Conservation (phyloP, 306 rosid genomes). For the Lotus japonicus region DNA sequence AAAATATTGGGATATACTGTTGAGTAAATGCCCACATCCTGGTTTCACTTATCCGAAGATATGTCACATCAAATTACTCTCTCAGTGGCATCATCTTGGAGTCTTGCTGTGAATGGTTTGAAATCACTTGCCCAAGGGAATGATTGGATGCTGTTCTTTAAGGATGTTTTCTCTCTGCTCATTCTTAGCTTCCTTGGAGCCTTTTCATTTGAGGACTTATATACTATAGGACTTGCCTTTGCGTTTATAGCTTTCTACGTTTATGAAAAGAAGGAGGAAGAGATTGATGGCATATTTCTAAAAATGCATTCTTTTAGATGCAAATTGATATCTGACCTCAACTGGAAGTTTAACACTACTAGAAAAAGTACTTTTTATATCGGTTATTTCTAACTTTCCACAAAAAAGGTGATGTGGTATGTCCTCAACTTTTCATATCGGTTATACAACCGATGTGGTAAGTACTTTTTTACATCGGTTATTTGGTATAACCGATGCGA, state of each 20-base stretch:
- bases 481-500: too few relatives aligned
- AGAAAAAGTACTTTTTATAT: too few relatives aligned
- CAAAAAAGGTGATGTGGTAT: too few relatives aligned
- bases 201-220: slow-evolving; percentile 56
- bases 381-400: too few relatives aligned
- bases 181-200: slow-evolving; percentile 69
- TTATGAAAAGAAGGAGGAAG: slow-evolving; percentile 78
- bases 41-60: slow-evolving; percentile 76
- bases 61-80: slow-evolving; percentile 45
- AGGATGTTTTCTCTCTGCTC: slow-evolving; percentile 63
- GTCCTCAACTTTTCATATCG: too few relatives aligned
- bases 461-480: too few relatives aligned
- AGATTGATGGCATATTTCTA: slow-evolving; percentile 51
- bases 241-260: slow-evolving; percentile 59
- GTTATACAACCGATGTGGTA: too few relatives aligned
- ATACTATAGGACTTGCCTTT: slow-evolving; percentile 49
- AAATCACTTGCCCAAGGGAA: slow-evolving; percentile 69
- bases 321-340: slow-evolving; percentile 52
- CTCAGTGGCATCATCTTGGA: slow-evolving; percentile 65
- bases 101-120: slow-evolving; percentile 45
- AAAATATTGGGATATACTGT: slow-evolving; percentile 68
- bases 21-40: slow-evolving; percentile 63
- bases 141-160: slow-evolving; percentile 53
- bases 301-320: slow-evolving; percentile 38
- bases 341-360: too few relatives aligned